Percentiles rank a stretch among this genome's conserved stretches.
Evolutionary conservation across 2,329 filamentous ascomycete species (phyloP).

Genomic region (Pleomassaria siparia): DNA sequence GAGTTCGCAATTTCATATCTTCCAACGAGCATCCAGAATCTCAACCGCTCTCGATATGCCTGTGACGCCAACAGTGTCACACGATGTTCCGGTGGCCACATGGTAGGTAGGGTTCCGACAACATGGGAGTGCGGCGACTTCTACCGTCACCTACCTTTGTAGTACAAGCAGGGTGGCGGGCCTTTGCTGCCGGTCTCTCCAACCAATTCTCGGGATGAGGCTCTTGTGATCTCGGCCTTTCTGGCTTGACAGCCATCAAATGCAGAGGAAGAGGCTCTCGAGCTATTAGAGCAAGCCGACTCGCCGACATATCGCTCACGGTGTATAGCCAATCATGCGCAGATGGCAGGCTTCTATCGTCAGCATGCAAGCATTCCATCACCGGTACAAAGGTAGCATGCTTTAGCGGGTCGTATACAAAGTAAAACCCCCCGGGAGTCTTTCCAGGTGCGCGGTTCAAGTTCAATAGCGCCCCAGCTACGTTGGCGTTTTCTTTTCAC

Average conservation of each 20-base stretch:
- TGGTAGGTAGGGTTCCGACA: neutral
- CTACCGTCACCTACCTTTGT: neutral
- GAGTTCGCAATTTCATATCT: neutral
- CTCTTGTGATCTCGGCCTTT: conserved; percentile 3
- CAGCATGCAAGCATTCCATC: neutral
- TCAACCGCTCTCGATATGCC: neutral
- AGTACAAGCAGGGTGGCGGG: neutral
- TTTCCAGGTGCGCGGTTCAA: conserved; percentile 16
- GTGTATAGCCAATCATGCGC: neutral
- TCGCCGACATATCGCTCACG: conserved; percentile 2
- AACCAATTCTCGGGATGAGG: conserved; percentile 4
- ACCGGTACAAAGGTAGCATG: neutral
- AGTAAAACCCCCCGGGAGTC: conserved; percentile 29
- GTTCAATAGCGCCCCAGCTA: neutral
- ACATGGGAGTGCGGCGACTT: too few relatives aligned
- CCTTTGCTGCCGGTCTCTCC: neutral
- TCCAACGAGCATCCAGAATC: neutral
- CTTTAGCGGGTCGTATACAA: too few relatives aligned
- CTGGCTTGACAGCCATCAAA: neutral
- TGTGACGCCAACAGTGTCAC: too few relatives aligned
- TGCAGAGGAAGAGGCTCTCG: neutral
- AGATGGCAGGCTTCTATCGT: neutral
- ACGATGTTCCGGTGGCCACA: too few relatives aligned
- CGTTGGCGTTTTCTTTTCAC: neutral
- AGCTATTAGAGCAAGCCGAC: neutral